Evolutionary conservation across 106 monocot species (phyloP), one percentile per base, ranked within the genome.

Genomic region (Hemerocallis citrina): DNA sequence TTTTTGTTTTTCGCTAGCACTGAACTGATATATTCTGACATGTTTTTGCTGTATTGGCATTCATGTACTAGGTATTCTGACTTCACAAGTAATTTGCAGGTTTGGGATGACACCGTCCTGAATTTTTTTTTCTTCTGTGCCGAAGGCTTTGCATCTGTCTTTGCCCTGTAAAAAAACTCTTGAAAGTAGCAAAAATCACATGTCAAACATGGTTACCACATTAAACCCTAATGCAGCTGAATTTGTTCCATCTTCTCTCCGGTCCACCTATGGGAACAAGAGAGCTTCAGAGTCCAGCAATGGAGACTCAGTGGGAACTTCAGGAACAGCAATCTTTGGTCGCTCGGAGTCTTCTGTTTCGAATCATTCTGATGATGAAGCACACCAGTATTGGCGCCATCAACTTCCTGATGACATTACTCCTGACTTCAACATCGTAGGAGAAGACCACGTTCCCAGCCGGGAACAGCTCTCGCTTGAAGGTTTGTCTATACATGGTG

Each of bases 371-470:
- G 85, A 81, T 72, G 77, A 85, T 65, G 85, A 81, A 34, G 61
- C 63, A 46, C 81, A 60, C 12, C 71, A 71, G 54, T 81, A 64
- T 38, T 85, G 81, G 81, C 61, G 58, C 20, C 56, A 16, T 45
- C 77, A 81, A 57, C 85, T 85, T 66, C 85, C 85, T 49, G 85
- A 85, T 75, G 85, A 85, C 49, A 81, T 85, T 52, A 85, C 76
- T 56, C 81, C 85, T 35, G 80, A 85, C 30, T 85, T 85, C 61
- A 71, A 71, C 7, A 48, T 52, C 39, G 59, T 62, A 24, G 64
- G 44, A 74, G 60, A 39, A 60, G 40, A 40, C 28, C 44, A 62
- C n/a, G 16, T 42, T n/a, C 29, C 62, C 27, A 49, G 29, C 16
- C 57, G 57, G 29, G 63, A 58, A 23, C 55, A 59, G 3, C 65